phyloP scores from a whole-genome alignment of 441 rosid species.

The Corymbia citriodora region DNA sequence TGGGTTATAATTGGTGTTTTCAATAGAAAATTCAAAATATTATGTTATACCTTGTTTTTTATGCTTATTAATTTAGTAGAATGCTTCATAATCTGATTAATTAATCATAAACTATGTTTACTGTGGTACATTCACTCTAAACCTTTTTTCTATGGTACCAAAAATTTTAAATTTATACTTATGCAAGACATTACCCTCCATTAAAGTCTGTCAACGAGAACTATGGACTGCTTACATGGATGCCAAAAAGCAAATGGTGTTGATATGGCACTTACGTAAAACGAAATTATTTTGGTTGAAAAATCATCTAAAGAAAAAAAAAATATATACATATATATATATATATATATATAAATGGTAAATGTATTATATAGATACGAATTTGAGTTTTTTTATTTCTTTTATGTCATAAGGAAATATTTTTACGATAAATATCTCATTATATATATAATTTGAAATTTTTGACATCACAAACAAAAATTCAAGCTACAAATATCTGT shows the following conservation, averaged over 20 bases:
- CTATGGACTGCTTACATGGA: background rate
- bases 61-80: background rate
- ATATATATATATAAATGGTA: too few relatives aligned
- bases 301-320: too few relatives aligned
- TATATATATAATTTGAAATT: fast-evolving
- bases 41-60: background rate
- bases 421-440: too few relatives aligned
- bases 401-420: background rate
- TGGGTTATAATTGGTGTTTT: background rate
- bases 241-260: fast-evolving
- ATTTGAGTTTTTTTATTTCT: too few relatives aligned
- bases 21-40: background rate
- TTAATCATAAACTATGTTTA: background rate
- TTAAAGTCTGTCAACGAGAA: background rate
- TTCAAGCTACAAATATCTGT: fast-evolving
- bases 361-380: fast-evolving
- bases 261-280: background rate
- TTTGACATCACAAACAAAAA: too few relatives aligned
- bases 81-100: background rate
- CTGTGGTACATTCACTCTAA: background rate
- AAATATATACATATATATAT: too few relatives aligned
- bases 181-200: too few relatives aligned
- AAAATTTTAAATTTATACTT: too few relatives aligned
- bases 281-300: too few relatives aligned
- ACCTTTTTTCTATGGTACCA: fast-evolving